These are phyloP conservation scores for Exophiala dermatitidis DNA, from an alignment of 2,329 filamentous ascomycete genomes.

Conservation along the genomic window DNA sequence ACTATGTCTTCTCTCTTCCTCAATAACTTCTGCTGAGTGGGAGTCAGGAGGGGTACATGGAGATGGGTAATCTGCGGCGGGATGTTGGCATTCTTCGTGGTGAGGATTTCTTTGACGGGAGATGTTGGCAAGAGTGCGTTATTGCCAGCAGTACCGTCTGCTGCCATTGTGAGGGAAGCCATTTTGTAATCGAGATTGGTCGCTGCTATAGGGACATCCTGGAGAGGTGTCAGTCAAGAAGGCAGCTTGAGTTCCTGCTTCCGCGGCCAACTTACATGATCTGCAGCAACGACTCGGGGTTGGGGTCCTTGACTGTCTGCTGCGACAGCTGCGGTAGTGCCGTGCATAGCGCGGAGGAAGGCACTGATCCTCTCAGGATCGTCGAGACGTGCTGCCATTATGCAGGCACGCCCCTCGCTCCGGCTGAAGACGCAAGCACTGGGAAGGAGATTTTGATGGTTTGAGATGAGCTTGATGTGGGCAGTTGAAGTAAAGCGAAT, in stretches of 20 bases:
- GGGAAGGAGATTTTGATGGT: background rate
- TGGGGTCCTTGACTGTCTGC: background rate
- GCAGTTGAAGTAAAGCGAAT: too few relatives aligned
- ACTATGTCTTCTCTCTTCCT: too few relatives aligned
- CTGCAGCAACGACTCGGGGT: background rate
- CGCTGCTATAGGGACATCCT: too few relatives aligned
- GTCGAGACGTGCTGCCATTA: background rate
- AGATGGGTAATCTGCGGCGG: background rate
- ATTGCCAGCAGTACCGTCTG: background rate
- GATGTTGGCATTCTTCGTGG: background rate
- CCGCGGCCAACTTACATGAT: background rate
- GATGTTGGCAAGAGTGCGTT: background rate
- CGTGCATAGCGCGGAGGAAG: background rate
- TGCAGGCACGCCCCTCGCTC: too few relatives aligned
- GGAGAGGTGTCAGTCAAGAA: too few relatives aligned
- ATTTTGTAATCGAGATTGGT: too few relatives aligned
- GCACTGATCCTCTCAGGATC: background rate
- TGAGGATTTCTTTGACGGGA: background rate
- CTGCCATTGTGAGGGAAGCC: too few relatives aligned
- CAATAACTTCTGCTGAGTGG: constrained; percentile 5
- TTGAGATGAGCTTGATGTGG: background rate
- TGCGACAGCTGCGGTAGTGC: background rate
- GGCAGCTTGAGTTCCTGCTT: too few relatives aligned
- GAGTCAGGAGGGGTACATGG: background rate
- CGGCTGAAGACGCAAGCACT: background rate